Percentiles rank a stretch among this genome's conserved stretches.
These are phyloP conservation scores for Ophiostoma sp. DNA, from an alignment of 2,329 filamentous ascomycete species.

Conservation along the genomic window DNA sequence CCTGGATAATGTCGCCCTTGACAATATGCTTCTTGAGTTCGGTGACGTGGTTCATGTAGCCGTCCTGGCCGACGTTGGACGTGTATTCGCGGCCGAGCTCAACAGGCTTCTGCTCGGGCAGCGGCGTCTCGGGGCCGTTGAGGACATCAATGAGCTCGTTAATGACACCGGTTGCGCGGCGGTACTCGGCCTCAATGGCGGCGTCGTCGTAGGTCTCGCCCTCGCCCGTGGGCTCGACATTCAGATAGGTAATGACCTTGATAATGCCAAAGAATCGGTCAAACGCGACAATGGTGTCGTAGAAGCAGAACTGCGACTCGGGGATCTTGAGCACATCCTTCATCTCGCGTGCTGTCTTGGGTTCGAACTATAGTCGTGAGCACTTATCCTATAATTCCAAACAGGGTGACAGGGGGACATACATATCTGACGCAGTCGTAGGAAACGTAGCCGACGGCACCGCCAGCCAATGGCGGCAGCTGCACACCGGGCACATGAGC, in stretches of 20 bases:
- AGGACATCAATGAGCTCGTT: slow-evolving; percentile 69
- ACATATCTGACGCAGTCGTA: slow-evolving; percentile 87
- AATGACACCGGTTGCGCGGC: slow-evolving; percentile 64
- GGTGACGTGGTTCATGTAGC: slow-evolving; percentile 89
- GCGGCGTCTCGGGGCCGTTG: slow-evolving; percentile 69
- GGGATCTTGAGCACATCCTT: slow-evolving; percentile 87
- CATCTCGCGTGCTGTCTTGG: slow-evolving; percentile 85
- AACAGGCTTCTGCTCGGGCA: slow-evolving; percentile 76
- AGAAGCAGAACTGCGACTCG: slow-evolving; percentile 96
- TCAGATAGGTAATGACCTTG: slow-evolving; percentile 90
- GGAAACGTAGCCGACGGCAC: slow-evolving; percentile 93
- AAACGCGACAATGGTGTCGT: slow-evolving; percentile 89
- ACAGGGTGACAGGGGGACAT: background rate
- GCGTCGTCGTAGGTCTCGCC: slow-evolving; percentile 25
- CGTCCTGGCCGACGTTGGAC: slow-evolving; percentile 85
- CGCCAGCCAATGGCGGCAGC: slow-evolving; percentile 84
- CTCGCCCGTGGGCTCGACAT: slow-evolving; percentile 45
- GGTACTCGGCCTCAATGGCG: slow-evolving; percentile 66
- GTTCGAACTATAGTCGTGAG: slow-evolving; percentile 69
- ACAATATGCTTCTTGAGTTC: slow-evolving; percentile 87
- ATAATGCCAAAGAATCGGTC: slow-evolving; percentile 92
- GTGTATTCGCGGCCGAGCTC: slow-evolving; percentile 73
- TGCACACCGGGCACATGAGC: slow-evolving; percentile 78
- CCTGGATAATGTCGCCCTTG: slow-evolving; percentile 93
- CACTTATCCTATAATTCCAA: background rate